These are phyloP conservation scores for Solanum pennellii DNA, from an alignment of 257 asterid species.

Conservation along the genomic window DNA sequence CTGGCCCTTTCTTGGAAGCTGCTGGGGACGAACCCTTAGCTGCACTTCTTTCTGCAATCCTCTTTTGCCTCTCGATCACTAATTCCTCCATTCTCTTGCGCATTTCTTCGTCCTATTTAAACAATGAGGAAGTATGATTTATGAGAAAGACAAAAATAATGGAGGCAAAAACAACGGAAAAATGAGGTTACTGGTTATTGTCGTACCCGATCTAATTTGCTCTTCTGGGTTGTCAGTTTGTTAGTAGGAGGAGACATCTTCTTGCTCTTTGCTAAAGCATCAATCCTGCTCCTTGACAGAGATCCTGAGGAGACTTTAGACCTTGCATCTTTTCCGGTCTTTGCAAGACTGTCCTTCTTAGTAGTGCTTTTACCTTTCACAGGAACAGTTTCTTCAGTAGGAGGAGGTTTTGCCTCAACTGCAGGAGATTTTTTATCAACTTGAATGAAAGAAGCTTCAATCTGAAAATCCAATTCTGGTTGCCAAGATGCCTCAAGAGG, in stretches of 20 bases:
- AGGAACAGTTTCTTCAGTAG: conserved; percentile 16
- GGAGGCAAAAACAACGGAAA: background rate
- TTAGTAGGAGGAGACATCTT: conserved; percentile 40
- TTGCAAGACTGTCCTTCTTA: conserved; percentile 29
- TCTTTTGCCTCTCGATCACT: conserved; percentile 46
- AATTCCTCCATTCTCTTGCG: conserved; percentile 63
- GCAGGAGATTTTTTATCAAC: conserved; percentile 28
- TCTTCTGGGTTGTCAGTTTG: conserved; percentile 36
- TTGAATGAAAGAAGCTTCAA: conserved; percentile 34
- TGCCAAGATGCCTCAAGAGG: conserved; percentile 46
- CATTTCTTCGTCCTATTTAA: conserved; percentile 60
- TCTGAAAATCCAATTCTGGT: conserved; percentile 62
- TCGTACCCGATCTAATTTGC: conserved; percentile 60
- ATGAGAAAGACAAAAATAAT: background rate
- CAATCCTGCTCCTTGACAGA: conserved; percentile 23
- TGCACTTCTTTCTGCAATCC: conserved; percentile 79
- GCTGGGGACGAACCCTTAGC: conserved; percentile 18
- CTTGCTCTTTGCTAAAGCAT: conserved; percentile 31
- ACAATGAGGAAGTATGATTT: background rate
- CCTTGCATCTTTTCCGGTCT: conserved; percentile 13
- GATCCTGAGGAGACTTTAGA: conserved; percentile 25
- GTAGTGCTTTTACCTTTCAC: conserved; percentile 27
- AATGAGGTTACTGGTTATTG: background rate
- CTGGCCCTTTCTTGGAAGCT: conserved; percentile 32
- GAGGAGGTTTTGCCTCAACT: conserved; percentile 17